These are phyloP conservation scores for Talaromyces sp. DNA, from an alignment of 2,329 filamentous ascomycete genomes.

Conservation along the genomic window DNA sequence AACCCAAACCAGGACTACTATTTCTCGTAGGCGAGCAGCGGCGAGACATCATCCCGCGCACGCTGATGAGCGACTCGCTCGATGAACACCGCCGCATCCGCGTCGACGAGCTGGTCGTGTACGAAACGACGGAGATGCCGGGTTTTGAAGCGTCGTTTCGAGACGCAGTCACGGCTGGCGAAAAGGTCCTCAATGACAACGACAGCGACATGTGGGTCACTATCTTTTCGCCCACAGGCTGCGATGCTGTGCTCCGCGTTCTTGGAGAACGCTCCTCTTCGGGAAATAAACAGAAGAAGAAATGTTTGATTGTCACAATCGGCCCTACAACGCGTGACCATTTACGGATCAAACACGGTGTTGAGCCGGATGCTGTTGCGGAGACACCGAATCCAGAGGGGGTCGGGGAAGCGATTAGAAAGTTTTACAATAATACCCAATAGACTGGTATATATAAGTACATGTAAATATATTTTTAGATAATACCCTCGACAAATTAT, in stretches of 20 bases:
- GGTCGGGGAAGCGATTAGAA: slow-evolving; percentile 62
- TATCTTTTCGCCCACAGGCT: slow-evolving; percentile 58
- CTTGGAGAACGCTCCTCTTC: slow-evolving; percentile 42
- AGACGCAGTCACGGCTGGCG: slow-evolving; percentile 42
- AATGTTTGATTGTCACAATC: slow-evolving; percentile 70
- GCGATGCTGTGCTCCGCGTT: slow-evolving; percentile 55
- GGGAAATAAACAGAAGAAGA: slow-evolving; percentile 7
- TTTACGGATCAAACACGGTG: slow-evolving; percentile 45
- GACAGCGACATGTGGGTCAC: slow-evolving; percentile 32
- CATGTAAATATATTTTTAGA: too few species aligned
- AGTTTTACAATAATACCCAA: slow-evolving; percentile 33
- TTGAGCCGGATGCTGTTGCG: slow-evolving; percentile 60
- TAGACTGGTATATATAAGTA: not conserved
- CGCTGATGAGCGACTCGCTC: slow-evolving; percentile 59
- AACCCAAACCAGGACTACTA: slow-evolving; percentile 56
- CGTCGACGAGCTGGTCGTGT: slow-evolving; percentile 78
- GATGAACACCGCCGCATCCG: slow-evolving; percentile 50
- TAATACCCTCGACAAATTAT: too few species aligned
- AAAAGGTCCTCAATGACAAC: not conserved
- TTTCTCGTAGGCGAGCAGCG: slow-evolving; percentile 90
- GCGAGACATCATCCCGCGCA: slow-evolving; percentile 83
- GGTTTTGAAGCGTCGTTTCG: slow-evolving; percentile 69
- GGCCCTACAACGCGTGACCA: slow-evolving; percentile 86
- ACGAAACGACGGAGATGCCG: slow-evolving; percentile 78
- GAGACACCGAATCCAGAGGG: slow-evolving; percentile 78